These are phyloP conservation scores for Gardenia jasminoides DNA, from an alignment of 257 asterid species.

Conservation along the genomic window DNA sequence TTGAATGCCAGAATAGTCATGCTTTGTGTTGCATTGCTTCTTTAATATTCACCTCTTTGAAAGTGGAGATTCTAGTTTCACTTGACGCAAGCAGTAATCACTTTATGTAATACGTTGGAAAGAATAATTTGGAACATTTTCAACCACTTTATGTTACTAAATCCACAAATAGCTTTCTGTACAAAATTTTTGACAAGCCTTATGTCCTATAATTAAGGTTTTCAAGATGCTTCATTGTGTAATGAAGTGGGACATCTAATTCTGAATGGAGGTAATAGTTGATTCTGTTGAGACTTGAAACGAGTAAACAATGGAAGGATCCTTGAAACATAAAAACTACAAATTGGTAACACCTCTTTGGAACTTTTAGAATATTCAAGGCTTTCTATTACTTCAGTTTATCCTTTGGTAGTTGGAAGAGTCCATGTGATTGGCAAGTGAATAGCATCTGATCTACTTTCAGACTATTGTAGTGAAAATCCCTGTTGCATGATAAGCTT, in stretches of 20 bases:
- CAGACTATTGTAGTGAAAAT: background rate
- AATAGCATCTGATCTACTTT: background rate
- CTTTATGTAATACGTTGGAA: background rate
- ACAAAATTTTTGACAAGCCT: background rate
- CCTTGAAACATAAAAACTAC: background rate
- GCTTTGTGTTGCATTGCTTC: background rate
- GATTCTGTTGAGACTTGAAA: background rate
- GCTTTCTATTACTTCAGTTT: too few species aligned
- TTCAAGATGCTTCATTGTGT: background rate
- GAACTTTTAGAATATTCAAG: background rate
- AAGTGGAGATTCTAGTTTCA: background rate
- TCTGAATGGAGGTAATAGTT: background rate
- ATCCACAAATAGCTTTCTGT: too few species aligned
- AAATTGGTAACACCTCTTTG: background rate
- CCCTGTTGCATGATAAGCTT: background rate
- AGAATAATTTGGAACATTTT: background rate
- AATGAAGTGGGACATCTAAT: background rate
- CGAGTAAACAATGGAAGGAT: background rate
- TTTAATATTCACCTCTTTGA: background rate
- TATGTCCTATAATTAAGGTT: background rate
- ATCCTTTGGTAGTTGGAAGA: background rate
- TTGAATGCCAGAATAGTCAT: background rate
- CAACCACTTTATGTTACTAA: background rate
- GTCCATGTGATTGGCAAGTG: background rate
- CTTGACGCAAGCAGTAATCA: background rate